These are phyloP conservation scores for Lodderomyces pseudojiufengensis DNA, from an alignment of 1,139 yeast species.

Conservation along the genomic window DNA sequence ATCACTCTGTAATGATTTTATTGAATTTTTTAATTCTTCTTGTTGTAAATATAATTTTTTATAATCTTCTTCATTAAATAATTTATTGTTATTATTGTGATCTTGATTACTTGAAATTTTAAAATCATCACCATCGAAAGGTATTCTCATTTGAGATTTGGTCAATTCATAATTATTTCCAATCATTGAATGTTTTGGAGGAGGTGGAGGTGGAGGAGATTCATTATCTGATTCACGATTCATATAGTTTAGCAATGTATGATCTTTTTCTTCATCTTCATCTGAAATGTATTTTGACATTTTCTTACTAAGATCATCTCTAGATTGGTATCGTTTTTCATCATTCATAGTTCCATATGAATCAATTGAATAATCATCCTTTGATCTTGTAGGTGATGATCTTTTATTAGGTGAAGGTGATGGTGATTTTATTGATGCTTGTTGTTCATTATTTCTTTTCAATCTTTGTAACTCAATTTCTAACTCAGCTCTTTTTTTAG, in stretches of 20 bases:
- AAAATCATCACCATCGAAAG: conserved; percentile 42
- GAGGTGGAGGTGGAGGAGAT: conserved; percentile 53
- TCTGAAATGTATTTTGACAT: conserved; percentile 27
- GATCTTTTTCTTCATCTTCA: conserved; percentile 22
- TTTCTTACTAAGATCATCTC: conserved; percentile 39
- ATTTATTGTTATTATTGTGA: conserved; percentile 7
- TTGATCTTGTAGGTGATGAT: conserved; percentile 1
- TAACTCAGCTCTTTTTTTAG: conserved; percentile 35
- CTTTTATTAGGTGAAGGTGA: conserved; percentile 1
- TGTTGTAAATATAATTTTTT: conserved; percentile 30
- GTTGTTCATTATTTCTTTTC: conserved; percentile 17
- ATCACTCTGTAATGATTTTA: conserved; percentile 45
- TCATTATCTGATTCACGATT: conserved; percentile 11
- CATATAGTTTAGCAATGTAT: conserved; percentile 5
- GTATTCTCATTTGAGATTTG: conserved; percentile 16
- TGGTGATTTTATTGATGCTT: neutral
- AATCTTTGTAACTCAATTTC: conserved; percentile 40
- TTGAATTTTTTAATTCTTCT: conserved; percentile 40
- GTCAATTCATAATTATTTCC: neutral
- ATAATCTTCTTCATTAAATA: conserved; percentile 30
- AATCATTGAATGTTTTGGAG: conserved; percentile 33
- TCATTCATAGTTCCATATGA: conserved; percentile 26
- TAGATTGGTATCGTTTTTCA: conserved; percentile 31
- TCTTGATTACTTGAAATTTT: conserved; percentile 25
- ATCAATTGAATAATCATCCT: conserved; percentile 20